phyloP scores from a whole-genome alignment of 2,329 filamentous ascomycete genomes.

The Pseudogymnoascus sp. region DNA sequence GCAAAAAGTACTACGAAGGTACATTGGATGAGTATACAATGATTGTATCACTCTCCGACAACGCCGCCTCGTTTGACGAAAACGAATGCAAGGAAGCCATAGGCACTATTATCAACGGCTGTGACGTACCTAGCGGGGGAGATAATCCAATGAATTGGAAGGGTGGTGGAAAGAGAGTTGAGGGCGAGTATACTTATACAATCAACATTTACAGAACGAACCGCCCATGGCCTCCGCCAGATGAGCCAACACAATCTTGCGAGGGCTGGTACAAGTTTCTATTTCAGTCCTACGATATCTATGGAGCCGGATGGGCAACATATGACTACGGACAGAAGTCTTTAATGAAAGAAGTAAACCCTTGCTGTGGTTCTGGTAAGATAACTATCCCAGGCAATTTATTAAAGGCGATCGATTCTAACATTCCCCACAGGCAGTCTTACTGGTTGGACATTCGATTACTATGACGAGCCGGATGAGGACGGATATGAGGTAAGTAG shows the following conservation, averaged over 20 bases:
- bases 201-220: slow-evolving; percentile 18
- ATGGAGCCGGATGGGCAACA: slow-evolving; percentile 23
- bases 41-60: background rate
- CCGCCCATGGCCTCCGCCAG: slow-evolving; percentile 22
- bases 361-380: slow-evolving; percentile 18
- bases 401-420: background rate
- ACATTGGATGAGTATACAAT: slow-evolving; percentile 14
- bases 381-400: background rate
- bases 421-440: slow-evolving; percentile 12
- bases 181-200: slow-evolving; percentile 23
- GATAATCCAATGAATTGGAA: slow-evolving; percentile 29
- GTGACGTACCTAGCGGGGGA: slow-evolving; percentile 20
- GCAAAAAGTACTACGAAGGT: slow-evolving; percentile 22
- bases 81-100: slow-evolving; percentile 14
- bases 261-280: slow-evolving; percentile 19
- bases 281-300: slow-evolving; percentile 18
- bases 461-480: slow-evolving; percentile 16
- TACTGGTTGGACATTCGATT: slow-evolving; percentile 24
- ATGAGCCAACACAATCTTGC: slow-evolving; percentile 19
- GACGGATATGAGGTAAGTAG: slow-evolving; percentile 14
- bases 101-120: slow-evolving; percentile 23
- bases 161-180: slow-evolving; percentile 21
- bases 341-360: slow-evolving; percentile 16
- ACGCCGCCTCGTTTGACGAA: slow-evolving; percentile 14
- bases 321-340: slow-evolving; percentile 23